Percentiles rank a stretch among this genome's conserved stretches.
These are phyloP conservation scores for Leptographium procerum DNA, from an alignment of 2,329 filamentous ascomycete genomes.

Conservation along the genomic window DNA sequence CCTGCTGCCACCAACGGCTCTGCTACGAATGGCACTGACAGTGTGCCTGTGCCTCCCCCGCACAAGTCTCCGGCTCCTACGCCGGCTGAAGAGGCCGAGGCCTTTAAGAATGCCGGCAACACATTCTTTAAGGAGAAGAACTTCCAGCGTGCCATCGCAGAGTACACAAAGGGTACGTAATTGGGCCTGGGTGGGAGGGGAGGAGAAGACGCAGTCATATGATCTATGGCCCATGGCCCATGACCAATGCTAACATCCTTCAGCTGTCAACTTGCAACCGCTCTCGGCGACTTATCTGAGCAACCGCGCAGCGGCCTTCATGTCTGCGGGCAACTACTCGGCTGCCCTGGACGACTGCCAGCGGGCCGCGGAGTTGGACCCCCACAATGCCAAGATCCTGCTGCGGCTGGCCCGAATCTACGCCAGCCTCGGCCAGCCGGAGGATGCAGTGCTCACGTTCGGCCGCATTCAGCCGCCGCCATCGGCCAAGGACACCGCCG, in stretches of 20 bases:
- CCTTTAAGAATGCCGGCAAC: constrained; percentile 86
- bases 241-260: constrained; percentile 1
- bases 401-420: constrained; percentile 83
- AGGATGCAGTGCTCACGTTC: constrained; percentile 78
- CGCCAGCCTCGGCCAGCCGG: constrained; percentile 72
- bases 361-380: constrained; percentile 70
- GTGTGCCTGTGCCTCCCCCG: constrained; percentile 55
- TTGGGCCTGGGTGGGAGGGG: too few relatives aligned
- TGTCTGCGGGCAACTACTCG: constrained; percentile 70
- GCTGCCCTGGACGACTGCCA: constrained; percentile 81
- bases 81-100: constrained; percentile 69
- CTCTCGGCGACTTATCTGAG: constrained; percentile 81
- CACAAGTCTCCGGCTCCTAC: constrained; percentile 55
- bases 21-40: constrained; percentile 33
- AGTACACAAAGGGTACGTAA: constrained; percentile 80
- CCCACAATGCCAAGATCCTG: constrained; percentile 76
- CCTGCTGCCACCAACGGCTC: constrained; percentile 16
- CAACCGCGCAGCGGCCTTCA: constrained; percentile 90
- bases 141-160: constrained; percentile 75
- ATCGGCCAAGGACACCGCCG: constrained; percentile 72
- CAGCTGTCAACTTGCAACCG: constrained; percentile 81
- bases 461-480: constrained; percentile 68
- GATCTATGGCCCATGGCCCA: too few relatives aligned
- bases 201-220: too few relatives aligned
- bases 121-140: constrained; percentile 95